Evolutionary conservation across 1,284 basidiomycete genomes (phyloP).

Genomic region (Boletus semigastroideus): DNA sequence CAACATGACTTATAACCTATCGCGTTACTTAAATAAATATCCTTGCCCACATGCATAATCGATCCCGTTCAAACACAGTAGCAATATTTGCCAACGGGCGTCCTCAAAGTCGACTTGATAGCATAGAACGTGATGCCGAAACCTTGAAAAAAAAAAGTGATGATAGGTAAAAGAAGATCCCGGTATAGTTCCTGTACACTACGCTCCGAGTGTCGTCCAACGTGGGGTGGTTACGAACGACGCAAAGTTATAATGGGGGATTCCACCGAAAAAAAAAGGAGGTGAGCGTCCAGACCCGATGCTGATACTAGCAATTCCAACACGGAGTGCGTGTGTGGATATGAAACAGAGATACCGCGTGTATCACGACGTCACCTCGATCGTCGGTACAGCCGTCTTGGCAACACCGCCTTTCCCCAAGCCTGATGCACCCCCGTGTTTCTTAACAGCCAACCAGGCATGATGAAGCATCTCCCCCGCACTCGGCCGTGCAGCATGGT

Average conservation of each 20-base stretch:
- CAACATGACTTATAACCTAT: too few species aligned
- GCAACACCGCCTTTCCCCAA: slow-evolving; percentile 12
- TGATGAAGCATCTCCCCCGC: slow-evolving; percentile 77
- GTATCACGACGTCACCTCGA: slow-evolving; percentile 25
- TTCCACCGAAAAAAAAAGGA: neutral
- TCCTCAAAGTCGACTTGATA: too few species aligned
- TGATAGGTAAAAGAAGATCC: too few species aligned
- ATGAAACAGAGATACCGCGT: neutral
- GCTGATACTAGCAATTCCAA: too few species aligned
- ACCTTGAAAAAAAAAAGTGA: too few species aligned
- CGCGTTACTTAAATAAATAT: too few species aligned
- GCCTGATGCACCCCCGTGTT: slow-evolving; percentile 20
- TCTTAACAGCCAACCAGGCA: slow-evolving; percentile 61
- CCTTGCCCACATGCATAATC: too few species aligned
- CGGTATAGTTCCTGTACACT: too few species aligned
- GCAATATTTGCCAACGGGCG: too few species aligned
- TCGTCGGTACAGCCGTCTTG: slow-evolving; percentile 29
- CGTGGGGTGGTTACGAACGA: neutral
- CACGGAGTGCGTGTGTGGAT: neutral
- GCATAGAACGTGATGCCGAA: too few species aligned
- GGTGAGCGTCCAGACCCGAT: too few species aligned
- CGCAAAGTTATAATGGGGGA: neutral
- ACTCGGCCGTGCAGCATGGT: slow-evolving; percentile 80
- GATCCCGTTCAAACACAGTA: too few species aligned
- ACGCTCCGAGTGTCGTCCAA: neutral